Evolutionary conservation across 371 early-diverging fungal genomes (phyloP).

Genomic region (Lichtheimia corymbifera): DNA sequence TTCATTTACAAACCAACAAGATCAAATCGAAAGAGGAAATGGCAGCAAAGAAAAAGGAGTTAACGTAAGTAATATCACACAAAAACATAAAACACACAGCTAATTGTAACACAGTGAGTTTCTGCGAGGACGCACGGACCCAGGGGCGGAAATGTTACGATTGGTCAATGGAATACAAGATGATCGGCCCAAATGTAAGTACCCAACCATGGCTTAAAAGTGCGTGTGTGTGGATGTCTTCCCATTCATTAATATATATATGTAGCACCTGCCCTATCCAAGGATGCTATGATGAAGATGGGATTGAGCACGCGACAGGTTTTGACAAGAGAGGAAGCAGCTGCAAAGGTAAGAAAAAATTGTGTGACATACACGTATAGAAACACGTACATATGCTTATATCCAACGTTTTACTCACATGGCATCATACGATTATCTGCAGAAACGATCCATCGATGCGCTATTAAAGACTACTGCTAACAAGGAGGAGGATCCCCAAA

Average conservation of each 20-base stretch:
- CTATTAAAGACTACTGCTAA: constrained; percentile 15
- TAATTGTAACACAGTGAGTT: constrained; percentile 24
- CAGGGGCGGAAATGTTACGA: constrained; percentile 45
- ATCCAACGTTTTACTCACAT: no score
- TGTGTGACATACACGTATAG: no score
- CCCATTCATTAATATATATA: not conserved
- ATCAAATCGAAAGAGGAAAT: constrained; percentile 6
- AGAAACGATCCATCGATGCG: constrained; percentile 40
- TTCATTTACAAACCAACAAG: constrained; percentile 7
- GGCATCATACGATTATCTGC: not conserved
- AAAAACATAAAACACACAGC: not conserved
- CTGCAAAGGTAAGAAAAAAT: constrained; percentile 37
- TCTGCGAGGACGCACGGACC: constrained; percentile 34
- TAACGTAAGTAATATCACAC: constrained; percentile 9
- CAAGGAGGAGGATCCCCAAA: constrained; percentile 18
- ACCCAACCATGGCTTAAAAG: not conserved
- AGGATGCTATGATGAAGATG: constrained; percentile 36
- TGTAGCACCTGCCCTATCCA: constrained; percentile 24
- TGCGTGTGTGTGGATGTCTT: not conserved
- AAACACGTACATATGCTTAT: not conserved
- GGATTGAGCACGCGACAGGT: constrained; percentile 25
- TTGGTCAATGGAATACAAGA: constrained; percentile 38
- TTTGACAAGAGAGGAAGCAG: constrained; percentile 30
- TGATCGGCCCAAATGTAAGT: constrained; percentile 19
- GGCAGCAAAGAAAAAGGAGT: constrained; percentile 10